phyloP scores from a whole-genome alignment of 345 rosid species.

The Eucalyptus tenuipes region DNA sequence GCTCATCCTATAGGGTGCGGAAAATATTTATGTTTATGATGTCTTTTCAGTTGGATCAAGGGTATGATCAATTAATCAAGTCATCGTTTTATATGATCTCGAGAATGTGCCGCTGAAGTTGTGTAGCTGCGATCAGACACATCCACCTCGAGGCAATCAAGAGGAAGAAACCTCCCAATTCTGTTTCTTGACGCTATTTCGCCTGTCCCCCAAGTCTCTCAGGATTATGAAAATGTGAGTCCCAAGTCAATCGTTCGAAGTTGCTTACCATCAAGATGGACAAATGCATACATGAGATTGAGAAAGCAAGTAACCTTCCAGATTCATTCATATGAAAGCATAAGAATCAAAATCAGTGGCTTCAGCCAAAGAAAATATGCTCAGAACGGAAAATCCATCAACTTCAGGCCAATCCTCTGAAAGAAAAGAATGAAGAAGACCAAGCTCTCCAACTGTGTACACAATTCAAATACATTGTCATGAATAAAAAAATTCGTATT shows the following conservation, averaged over 20 bases:
- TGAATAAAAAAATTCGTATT: neutral
- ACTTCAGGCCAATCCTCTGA: neutral
- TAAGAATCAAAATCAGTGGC: neutral
- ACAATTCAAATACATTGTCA: neutral
- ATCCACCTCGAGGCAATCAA: neutral
- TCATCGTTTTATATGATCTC: neutral
- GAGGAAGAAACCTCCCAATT: neutral
- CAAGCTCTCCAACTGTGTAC: neutral
- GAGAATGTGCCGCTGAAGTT: neutral
- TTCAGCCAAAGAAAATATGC: neutral
- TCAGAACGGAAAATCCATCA: neutral
- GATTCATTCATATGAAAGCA: neutral
- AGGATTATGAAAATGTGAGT: neutral
- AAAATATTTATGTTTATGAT: neutral
- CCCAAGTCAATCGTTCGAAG: neutral
- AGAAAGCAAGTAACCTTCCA: neutral
- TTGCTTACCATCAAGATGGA: neutral
- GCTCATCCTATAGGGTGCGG: neutral
- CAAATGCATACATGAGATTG: neutral
- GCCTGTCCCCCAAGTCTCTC: neutral
- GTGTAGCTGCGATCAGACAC: neutral
- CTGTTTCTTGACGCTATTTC: neutral
- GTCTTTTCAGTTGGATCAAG: neutral
- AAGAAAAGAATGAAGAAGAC: neutral
- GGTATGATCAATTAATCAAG: neutral